A percentile compares a stretch with the other conserved stretches of the same genome.
Evolutionary conservation across 108 stramenopile species (phyloP).

Genomic region (Skeletonema potamos): DNA sequence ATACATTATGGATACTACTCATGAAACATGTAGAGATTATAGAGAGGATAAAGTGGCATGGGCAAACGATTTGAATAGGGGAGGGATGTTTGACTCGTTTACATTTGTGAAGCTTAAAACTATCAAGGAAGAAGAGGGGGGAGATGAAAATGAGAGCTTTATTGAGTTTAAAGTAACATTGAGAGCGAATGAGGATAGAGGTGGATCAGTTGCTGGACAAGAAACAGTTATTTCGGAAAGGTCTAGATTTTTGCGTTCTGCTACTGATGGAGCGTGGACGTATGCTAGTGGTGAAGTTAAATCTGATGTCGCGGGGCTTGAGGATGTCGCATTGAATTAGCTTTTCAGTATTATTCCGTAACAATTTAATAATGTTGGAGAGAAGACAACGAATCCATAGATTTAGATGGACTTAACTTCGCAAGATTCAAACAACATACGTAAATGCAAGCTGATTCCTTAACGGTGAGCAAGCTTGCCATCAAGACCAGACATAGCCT

Average conservation of each 20-base stretch:
- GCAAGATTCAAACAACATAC: neutral
- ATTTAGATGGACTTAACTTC: neutral
- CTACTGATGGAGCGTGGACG: conserved; percentile 45
- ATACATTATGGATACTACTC: conserved; percentile 74
- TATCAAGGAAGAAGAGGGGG: conserved; percentile 31
- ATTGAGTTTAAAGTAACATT: conserved; percentile 63
- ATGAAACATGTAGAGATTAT: conserved; percentile 63
- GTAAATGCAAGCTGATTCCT: conserved; percentile 2
- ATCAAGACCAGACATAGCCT: conserved; percentile 92
- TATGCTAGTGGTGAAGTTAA: conserved; percentile 74
- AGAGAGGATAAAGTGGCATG: conserved; percentile 58
- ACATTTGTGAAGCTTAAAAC: conserved; percentile 60
- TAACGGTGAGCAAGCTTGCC: conserved; percentile 90
- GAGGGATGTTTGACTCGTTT: conserved; percentile 83
- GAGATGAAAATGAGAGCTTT: conserved; percentile 53
- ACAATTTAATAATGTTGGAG: too few species aligned
- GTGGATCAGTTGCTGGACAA: conserved; percentile 24
- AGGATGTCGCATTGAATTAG: conserved; percentile 49
- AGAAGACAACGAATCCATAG: neutral
- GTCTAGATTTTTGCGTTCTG: conserved; percentile 56
- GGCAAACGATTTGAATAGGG: conserved; percentile 71
- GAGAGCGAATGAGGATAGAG: conserved; percentile 22
- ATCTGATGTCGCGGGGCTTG: conserved; percentile 57
- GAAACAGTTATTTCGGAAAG: conserved; percentile 62
- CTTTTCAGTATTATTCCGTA: too few species aligned